A percentile compares a stretch with the other conserved stretches of the same genome.
phyloP scores from a whole-genome alignment of 2,329 filamentous ascomycete genomes.

The Juglanconis juglandina region DNA sequence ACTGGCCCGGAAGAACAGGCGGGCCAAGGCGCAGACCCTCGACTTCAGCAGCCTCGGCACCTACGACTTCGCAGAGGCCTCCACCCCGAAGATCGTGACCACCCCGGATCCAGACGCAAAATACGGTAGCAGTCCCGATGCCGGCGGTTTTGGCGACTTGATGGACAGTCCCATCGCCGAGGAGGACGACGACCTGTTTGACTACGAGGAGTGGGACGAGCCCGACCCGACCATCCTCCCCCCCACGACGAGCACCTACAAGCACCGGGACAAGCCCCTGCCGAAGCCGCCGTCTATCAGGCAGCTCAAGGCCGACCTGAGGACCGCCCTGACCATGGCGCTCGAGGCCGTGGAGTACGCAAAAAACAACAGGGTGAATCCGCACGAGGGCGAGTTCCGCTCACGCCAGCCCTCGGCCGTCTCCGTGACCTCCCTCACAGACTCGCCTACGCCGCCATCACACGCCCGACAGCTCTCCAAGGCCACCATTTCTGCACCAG shows the following conservation, averaged over 20 bases:
- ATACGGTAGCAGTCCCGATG: slow-evolving; percentile 58
- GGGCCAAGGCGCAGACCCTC: slow-evolving; percentile 52
- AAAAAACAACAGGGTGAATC: slow-evolving; percentile 25
- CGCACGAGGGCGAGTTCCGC: slow-evolving; percentile 26
- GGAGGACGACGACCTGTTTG: slow-evolving; percentile 42
- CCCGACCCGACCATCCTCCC: slow-evolving; percentile 77
- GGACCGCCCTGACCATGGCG: slow-evolving; percentile 67
- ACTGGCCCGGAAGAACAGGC: slow-evolving; percentile 65
- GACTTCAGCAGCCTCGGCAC: slow-evolving; percentile 55
- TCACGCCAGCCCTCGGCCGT: slow-evolving; percentile 19
- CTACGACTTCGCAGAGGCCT: slow-evolving; percentile 31
- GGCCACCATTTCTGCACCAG: slow-evolving; percentile 44
- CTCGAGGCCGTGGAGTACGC: slow-evolving; percentile 63
- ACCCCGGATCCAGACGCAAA: slow-evolving; percentile 55
- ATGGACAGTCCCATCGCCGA: slow-evolving; percentile 39
- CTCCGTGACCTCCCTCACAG: slow-evolving; percentile 15
- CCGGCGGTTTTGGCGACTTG: slow-evolving; percentile 34
- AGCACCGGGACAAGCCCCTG: slow-evolving; percentile 74
- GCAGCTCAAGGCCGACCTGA: slow-evolving; percentile 67
- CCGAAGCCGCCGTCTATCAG: slow-evolving; percentile 79
- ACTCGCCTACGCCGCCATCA: slow-evolving; percentile 18
- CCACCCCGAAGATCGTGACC: slow-evolving; percentile 35
- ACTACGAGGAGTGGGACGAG: slow-evolving; percentile 60
- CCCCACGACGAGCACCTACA: slow-evolving; percentile 96
- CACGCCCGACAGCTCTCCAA: slow-evolving; percentile 18